These are phyloP conservation scores for Ilex aquifolium DNA, from an alignment of 257 asterid genomes.

Conservation along the genomic window DNA sequence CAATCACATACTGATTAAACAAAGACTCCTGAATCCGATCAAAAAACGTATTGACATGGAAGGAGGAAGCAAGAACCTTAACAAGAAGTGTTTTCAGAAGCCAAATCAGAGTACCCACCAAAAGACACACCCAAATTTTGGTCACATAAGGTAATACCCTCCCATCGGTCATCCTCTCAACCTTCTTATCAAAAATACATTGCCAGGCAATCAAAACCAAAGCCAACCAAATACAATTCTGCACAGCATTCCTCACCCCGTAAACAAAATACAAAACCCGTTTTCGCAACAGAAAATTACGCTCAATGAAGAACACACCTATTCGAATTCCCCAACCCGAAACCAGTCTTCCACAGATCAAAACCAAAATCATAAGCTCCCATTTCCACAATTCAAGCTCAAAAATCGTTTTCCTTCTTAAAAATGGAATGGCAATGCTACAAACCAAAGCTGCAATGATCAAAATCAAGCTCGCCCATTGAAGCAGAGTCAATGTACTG, in stretches of 20 bases:
- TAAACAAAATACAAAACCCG: conserved; percentile 78
- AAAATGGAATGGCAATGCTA: conserved; percentile 29
- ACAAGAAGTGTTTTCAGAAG: conserved; percentile 65
- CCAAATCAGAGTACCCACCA: conserved; percentile 84
- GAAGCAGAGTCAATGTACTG: conserved; percentile 36
- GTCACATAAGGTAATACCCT: conserved; percentile 55
- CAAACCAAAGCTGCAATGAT: conserved; percentile 48
- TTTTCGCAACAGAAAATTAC: conserved; percentile 63
- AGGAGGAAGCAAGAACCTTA: conserved; percentile 77
- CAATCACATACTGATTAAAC: conserved; percentile 75
- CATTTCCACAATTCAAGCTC: conserved; percentile 70
- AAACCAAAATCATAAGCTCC: conserved; percentile 70
- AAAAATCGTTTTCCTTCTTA: conserved; percentile 24
- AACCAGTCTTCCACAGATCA: conserved; percentile 71
- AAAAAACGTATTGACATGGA: conserved; percentile 81
- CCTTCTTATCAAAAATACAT: conserved; percentile 55
- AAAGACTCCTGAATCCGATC: conserved; percentile 79
- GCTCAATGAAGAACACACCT: conserved; percentile 54
- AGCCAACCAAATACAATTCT: conserved; percentile 76
- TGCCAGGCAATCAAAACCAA: conserved; percentile 87
- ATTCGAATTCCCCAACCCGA: conserved; percentile 79
- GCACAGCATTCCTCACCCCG: conserved; percentile 75
- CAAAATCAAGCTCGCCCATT: conserved; percentile 51
- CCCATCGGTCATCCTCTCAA: conserved; percentile 34
- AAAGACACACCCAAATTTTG: conserved; percentile 68